A percentile compares a stretch with the other conserved stretches of the same genome.
These are phyloP conservation scores for Gastrolobium villosum DNA, from an alignment of 306 rosid species.

Conservation along the genomic window DNA sequence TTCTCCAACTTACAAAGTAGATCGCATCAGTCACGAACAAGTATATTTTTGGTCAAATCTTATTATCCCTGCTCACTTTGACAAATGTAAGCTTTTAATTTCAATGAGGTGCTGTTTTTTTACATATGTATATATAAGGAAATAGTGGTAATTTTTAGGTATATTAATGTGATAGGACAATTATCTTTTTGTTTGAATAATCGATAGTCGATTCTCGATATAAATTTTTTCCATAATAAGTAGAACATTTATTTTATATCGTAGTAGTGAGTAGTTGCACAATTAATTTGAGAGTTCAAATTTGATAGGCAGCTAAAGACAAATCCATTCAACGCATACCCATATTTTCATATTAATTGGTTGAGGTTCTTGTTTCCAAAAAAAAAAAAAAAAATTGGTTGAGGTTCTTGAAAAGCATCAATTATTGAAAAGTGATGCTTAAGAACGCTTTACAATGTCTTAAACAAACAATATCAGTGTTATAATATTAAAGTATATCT, in stretches of 20 bases:
- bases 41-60: neutral
- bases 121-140: too few species aligned
- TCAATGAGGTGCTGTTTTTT: neutral
- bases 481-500: slow-evolving; percentile 18
- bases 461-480: neutral
- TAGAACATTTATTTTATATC: too few species aligned
- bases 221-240: neutral
- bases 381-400: neutral
- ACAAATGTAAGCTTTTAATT: neutral
- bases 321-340: neutral
- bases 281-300: slow-evolving; percentile 3
- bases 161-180: neutral
- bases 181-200: neutral
- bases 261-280: neutral
- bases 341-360: neutral
- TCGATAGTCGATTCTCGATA: neutral
- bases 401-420: neutral
- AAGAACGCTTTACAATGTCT: neutral
- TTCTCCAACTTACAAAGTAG: neutral
- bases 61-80: neutral
- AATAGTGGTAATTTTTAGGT: neutral
- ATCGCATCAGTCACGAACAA: neutral
- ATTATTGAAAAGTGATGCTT: neutral
- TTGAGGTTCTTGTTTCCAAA: neutral
- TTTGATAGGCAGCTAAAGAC: neutral